Conservation (phyloP, 306 rosid species). For the Hippophae rhamnoides region DNA sequence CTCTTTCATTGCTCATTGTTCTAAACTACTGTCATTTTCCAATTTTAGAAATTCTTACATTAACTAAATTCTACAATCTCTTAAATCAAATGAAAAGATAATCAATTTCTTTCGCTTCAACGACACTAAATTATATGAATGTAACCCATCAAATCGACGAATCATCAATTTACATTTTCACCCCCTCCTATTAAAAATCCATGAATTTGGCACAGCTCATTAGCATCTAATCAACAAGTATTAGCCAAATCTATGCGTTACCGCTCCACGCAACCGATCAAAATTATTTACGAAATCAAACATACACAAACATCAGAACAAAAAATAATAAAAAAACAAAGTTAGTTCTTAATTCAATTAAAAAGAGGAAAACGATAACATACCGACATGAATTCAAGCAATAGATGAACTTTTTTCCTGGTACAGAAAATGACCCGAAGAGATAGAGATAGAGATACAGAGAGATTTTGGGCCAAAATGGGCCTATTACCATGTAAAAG, state of each 20-base stretch:
- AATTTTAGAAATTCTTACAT: no score
- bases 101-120: no score
- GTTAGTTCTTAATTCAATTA: neutral
- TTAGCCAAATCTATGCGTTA: neutral
- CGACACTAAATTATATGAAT: neutral
- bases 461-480: slow-evolving; percentile 49
- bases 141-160: slow-evolving; percentile 2
- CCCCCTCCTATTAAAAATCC: neutral
- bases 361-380: slow-evolving; percentile 17
- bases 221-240: neutral
- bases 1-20: no score
- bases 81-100: neutral
- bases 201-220: neutral
- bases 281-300: slow-evolving; percentile 20
- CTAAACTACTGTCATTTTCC: no score
- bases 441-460: slow-evolving; percentile 14
- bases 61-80: neutral
- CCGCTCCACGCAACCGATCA: slow-evolving; percentile 23
- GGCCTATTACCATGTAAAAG: slow-evolving; percentile 28
- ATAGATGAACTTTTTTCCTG: slow-evolving; percentile 13
- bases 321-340: neutral
- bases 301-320: slow-evolving; percentile 10
- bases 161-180: neutral
- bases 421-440: slow-evolving; percentile 26
- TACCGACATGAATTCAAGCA: slow-evolving; percentile 88